phyloP scores from a whole-genome alignment of 2,329 filamentous ascomycete species.

The Pyricularia pennisetigena region DNA sequence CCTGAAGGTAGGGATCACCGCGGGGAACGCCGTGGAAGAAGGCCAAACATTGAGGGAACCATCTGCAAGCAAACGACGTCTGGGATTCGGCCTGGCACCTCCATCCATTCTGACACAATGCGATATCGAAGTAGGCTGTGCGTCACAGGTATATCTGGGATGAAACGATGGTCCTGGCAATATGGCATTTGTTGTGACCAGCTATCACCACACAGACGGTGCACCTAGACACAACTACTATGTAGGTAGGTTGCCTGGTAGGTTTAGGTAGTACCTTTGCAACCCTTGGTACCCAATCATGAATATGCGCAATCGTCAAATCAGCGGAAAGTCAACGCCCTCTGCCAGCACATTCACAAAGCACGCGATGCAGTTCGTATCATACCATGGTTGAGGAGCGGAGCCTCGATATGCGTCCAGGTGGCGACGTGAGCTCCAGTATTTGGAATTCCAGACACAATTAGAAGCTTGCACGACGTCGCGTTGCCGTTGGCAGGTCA shows the following conservation, averaged over 20 bases:
- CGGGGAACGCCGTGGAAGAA: neutral
- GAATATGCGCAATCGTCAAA: neutral
- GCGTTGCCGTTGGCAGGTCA: neutral
- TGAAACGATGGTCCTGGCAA: neutral
- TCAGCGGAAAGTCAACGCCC: neutral
- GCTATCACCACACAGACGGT: neutral
- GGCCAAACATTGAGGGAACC: neutral
- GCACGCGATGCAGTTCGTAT: neutral
- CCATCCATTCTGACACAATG: neutral
- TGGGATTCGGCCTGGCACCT: neutral
- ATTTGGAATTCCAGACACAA: neutral
- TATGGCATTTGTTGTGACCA: neutral
- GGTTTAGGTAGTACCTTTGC: too few species aligned
- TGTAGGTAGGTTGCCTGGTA: too few species aligned
- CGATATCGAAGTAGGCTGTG: neutral
- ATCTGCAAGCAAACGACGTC: neutral
- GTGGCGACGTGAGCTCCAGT: neutral
- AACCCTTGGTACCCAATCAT: too few species aligned
- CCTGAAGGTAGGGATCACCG: neutral
- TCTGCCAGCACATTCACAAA: neutral
- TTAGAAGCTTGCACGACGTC: neutral
- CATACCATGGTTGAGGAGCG: neutral
- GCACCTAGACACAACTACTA: neutral
- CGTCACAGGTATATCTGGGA: neutral
- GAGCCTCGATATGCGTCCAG: neutral